Conservation (phyloP, 2,329 filamentous ascomycete species). For the Hypoxylon sp. region DNA sequence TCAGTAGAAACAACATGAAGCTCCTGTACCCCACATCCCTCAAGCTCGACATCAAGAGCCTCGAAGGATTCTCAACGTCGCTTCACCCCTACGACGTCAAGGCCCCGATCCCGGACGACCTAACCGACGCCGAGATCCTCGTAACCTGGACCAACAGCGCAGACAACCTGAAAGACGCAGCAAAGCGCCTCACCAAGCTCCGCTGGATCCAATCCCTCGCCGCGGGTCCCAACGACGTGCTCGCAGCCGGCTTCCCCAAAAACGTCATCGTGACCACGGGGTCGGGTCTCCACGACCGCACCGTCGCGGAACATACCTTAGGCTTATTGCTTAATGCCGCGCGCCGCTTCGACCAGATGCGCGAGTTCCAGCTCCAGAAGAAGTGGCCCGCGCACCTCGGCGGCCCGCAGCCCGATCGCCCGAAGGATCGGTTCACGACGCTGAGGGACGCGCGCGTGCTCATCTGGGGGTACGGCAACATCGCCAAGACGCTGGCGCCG, state of each 20-base stretch:
- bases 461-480: constrained; percentile 78
- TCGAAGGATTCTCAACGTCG: constrained; percentile 71
- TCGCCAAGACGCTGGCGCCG: constrained; percentile 72
- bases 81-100: constrained; percentile 74
- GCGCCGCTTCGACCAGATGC: constrained; percentile 73
- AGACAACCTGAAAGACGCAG: constrained; percentile 72
- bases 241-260: constrained; percentile 70
- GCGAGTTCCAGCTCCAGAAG: constrained; percentile 70
- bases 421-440: constrained; percentile 70
- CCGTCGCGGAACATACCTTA: constrained; percentile 75
- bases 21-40: constrained; percentile 77
- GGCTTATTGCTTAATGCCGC: constrained; percentile 70
- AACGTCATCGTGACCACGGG: constrained; percentile 71
- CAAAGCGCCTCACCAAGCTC: constrained; percentile 68
- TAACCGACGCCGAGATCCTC: constrained; percentile 72
- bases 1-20: constrained; percentile 65
- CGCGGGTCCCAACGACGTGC: constrained; percentile 76
- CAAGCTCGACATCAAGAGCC: constrained; percentile 66
- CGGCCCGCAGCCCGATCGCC: constrained; percentile 72
- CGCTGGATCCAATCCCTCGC: constrained; percentile 78
- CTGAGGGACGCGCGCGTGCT: constrained; percentile 71
- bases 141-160: constrained; percentile 74
- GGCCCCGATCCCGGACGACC: constrained; percentile 68
- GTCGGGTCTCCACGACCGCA: constrained; percentile 74
- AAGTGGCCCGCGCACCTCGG: constrained; percentile 75